A percentile compares a stretch with the other conserved stretches of the same genome.
These are phyloP conservation scores for Ceratocystis ficicola DNA, from an alignment of 2,329 filamentous ascomycete genomes.

Conservation along the genomic window DNA sequence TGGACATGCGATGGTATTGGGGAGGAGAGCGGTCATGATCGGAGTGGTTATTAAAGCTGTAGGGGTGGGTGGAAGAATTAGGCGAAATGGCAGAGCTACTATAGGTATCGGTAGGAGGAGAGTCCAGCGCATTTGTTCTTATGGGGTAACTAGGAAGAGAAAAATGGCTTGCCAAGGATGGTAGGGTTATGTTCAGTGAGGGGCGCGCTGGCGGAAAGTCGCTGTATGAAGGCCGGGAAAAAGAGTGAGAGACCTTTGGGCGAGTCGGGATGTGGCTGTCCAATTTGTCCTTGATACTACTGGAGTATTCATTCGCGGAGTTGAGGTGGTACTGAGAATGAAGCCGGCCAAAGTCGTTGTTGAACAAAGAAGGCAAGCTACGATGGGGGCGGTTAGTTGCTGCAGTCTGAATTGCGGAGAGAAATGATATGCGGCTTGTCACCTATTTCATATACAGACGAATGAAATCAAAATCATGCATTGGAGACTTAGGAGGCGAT, in stretches of 20 bases:
- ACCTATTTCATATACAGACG: too few species aligned
- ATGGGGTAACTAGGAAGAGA: constrained; percentile 36
- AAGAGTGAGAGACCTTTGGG: constrained; percentile 27
- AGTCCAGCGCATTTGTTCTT: constrained; percentile 31
- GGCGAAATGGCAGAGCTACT: constrained; percentile 40
- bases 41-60: constrained; percentile 32
- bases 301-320: constrained; percentile 38
- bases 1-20: constrained; percentile 32
- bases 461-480: too few species aligned
- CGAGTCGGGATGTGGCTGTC: constrained; percentile 36
- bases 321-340: constrained; percentile 39
- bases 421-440: constrained; percentile 2
- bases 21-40: constrained; percentile 38
- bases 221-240: constrained; percentile 15
- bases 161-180: constrained; percentile 31
- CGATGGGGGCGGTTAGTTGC: constrained; percentile 24
- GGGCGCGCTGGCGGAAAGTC: constrained; percentile 31
- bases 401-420: constrained; percentile 22
- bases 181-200: constrained; percentile 31
- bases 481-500: constrained; percentile 12
- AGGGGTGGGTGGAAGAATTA: constrained; percentile 34
- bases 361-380: constrained; percentile 33
- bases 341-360: constrained; percentile 37
- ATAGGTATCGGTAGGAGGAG: constrained; percentile 35
- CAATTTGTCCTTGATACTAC: constrained; percentile 43